These are phyloP conservation scores for Porphyrellus cyaneotinctus DNA, from an alignment of 768 basidiomycete genomes.

Conservation along the genomic window DNA sequence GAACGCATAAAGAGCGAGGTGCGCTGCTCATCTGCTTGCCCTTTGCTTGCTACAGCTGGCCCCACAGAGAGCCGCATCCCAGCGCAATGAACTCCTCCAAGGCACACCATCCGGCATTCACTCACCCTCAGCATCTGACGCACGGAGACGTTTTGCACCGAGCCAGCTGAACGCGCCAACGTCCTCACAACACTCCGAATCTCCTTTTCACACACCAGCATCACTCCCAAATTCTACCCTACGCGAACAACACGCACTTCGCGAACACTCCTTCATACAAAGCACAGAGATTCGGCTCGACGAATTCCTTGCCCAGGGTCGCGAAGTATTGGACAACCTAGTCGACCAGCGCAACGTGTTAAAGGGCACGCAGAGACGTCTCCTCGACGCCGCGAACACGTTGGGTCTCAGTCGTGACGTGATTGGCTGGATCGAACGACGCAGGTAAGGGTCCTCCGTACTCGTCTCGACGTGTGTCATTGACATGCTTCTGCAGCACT, in stretches of 20 bases:
- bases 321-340: slow-evolving; percentile 87
- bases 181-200: slow-evolving; percentile 72
- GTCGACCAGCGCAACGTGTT: slow-evolving; percentile 90
- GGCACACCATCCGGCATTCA: slow-evolving; percentile 37
- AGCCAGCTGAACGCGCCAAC: slow-evolving; percentile 34
- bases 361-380: slow-evolving; percentile 86
- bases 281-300: slow-evolving; percentile 80
- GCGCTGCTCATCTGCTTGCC: background rate
- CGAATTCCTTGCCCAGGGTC: slow-evolving; percentile 87
- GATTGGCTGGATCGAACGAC: slow-evolving; percentile 94
- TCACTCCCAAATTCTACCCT: slow-evolving; percentile 49
- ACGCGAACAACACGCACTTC: slow-evolving; percentile 75
- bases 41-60: background rate
- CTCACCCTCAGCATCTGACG: slow-evolving; percentile 38
- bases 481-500: slow-evolving; percentile 49
- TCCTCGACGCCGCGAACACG: slow-evolving; percentile 91
- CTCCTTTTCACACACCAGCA: slow-evolving; percentile 71
- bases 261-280: slow-evolving; percentile 87
- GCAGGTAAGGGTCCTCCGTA: slow-evolving; percentile 56
- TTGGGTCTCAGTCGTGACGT: slow-evolving; percentile 90
- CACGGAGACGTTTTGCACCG: slow-evolving; percentile 60
- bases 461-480: background rate
- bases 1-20: slow-evolving; percentile 68
- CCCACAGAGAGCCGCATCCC: slow-evolving; percentile 51
- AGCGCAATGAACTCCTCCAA: slow-evolving; percentile 64